Evolutionary conservation across 257 asterid species (phyloP).

Genomic region (Solanum virginianum): DNA sequence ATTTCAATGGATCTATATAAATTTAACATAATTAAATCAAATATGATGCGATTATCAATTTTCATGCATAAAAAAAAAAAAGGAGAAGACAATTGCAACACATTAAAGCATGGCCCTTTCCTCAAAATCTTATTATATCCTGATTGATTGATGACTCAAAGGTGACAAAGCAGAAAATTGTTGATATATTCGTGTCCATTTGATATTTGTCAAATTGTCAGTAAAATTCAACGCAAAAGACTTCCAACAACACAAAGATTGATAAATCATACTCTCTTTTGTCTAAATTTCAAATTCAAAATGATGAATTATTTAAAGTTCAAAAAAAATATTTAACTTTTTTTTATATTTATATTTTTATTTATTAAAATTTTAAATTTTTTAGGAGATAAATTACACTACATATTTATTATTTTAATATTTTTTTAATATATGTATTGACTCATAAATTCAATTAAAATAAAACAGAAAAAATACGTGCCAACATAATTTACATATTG

Average conservation of each 20-base stretch:
- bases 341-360: too few relatives aligned
- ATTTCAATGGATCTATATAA: background rate
- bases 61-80: too few relatives aligned
- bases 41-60: too few relatives aligned
- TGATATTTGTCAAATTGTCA: background rate
- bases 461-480: background rate
- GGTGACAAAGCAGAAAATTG: background rate
- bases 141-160: background rate
- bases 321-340: too few relatives aligned
- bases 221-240: background rate
- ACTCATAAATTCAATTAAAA: too few relatives aligned
- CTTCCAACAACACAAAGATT: background rate
- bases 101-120: background rate
- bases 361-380: too few relatives aligned
- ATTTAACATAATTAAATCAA: background rate
- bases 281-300: too few relatives aligned
- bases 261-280: background rate
- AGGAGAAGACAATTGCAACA: background rate
- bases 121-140: background rate
- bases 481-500: background rate
- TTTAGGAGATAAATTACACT: too few relatives aligned
- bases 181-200: background rate
- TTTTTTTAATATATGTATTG: too few relatives aligned
- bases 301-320: too few relatives aligned
- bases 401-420: too few relatives aligned